Conservation (phyloP, 257 asterid species). For the Nicotiana knightiana region DNA sequence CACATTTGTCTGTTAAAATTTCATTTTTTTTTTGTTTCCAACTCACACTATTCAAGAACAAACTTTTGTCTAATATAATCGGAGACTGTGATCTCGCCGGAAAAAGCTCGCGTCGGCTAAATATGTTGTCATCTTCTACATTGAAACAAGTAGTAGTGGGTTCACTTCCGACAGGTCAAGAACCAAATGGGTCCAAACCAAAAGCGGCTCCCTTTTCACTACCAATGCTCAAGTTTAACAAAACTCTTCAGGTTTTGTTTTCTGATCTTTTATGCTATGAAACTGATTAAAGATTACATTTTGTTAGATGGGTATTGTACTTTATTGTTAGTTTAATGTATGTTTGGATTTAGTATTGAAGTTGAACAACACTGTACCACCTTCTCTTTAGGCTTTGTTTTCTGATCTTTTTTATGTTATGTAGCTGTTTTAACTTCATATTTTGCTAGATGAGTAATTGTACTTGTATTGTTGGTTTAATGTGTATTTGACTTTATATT, state of each 20-base stretch:
- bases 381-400: too few relatives aligned
- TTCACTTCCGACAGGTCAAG: conserved; percentile 21
- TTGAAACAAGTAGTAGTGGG: conserved; percentile 21
- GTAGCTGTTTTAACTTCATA: not conserved
- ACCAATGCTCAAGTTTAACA: not conserved
- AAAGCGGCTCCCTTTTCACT: not conserved
- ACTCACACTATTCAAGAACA: not conserved
- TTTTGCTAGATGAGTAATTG: not conserved
- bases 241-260: conserved; percentile 1
- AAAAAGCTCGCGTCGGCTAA: not conserved
- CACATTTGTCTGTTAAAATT: not conserved
- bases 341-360: not conserved
- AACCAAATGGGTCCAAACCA: conserved; percentile 18
- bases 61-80: not conserved
- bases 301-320: not conserved
- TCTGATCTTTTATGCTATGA: not conserved
- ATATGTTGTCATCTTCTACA: conserved; percentile 23
- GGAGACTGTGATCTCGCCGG: conserved; percentile 29
- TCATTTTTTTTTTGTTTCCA: not conserved
- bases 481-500: not conserved
- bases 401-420: too few relatives aligned
- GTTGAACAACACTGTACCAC: not conserved
- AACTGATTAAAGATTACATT: not conserved
- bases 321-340: too few relatives aligned
- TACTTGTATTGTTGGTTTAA: not conserved